These are phyloP conservation scores for Candida schatavii DNA, from an alignment of 805 yeast genomes.

Conservation along the genomic window DNA sequence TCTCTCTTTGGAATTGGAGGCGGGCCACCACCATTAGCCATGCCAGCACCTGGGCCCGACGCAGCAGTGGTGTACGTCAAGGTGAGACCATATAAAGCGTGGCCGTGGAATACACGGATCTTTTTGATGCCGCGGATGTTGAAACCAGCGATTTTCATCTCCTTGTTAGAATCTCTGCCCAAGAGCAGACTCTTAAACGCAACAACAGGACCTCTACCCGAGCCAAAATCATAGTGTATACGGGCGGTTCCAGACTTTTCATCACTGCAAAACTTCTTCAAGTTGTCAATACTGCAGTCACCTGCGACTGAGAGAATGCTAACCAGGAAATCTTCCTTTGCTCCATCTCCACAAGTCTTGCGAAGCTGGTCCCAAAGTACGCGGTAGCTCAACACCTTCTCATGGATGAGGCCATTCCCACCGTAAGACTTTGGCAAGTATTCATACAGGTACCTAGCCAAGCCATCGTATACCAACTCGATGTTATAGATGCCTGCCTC, in stretches of 20 bases:
- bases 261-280: constrained; percentile 27
- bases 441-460: constrained; percentile 58
- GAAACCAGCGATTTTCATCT: constrained; percentile 25
- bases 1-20: constrained; percentile 51
- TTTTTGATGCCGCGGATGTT: constrained; percentile 40
- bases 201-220: constrained; percentile 34
- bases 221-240: constrained; percentile 38
- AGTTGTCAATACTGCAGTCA: constrained; percentile 54
- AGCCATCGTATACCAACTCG: constrained; percentile 61
- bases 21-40: constrained; percentile 11
- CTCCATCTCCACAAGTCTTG: constrained; percentile 20
- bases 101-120: constrained; percentile 69
- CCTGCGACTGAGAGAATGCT: constrained; percentile 61
- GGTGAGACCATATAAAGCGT: constrained; percentile 79
- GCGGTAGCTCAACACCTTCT: constrained; percentile 47
- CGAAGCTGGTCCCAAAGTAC: constrained; percentile 30
- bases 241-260: constrained; percentile 17
- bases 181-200: constrained; percentile 39
- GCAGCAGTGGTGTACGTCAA: constrained; percentile 32
- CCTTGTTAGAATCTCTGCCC: constrained; percentile 25
- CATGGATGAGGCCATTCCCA: constrained; percentile 60
- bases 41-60: no score
- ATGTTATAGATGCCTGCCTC: constrained; percentile 69
- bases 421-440: constrained; percentile 54
- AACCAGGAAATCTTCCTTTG: constrained; percentile 40